Base-by-base conservation (phyloP, 1,284 basidiomycete genomes). In the Exobasidium rhododendri region DNA sequence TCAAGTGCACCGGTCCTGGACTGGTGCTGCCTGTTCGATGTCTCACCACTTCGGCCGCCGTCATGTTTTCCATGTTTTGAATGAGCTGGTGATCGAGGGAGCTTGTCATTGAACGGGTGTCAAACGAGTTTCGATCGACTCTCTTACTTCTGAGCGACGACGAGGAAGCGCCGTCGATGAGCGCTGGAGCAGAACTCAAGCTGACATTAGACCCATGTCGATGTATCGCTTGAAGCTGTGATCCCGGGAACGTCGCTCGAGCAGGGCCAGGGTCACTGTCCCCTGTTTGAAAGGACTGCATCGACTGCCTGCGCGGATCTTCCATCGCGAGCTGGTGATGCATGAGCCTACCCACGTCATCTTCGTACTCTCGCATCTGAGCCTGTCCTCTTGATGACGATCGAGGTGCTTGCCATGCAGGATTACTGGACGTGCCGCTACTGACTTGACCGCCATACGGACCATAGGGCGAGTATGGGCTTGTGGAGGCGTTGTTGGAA, bases 1-100 rank as follows among this genome's bases (percentile, higher is more conserved):
- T 59, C 11, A 71, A 35, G 44, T 74, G 67, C 2, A 61, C 58
- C 11, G 70, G 67, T 4, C 66, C 65, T 13, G 72, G 74, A 29
- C 71, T 71, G 11, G 66, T 67, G 32, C 66, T 73, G 52, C 74
- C 72, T 10, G 65, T 67, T 3, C 67, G 64, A 11, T 62, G 46
- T 17, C 72, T 57, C 24, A 4, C 17, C n/a, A 61, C 63, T 31
- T 74, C 70, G 43, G 69, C 73, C 5, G 70, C 72, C 11, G 72
- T 71, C 73, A 73, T 73, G 50, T 69, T 73, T 44, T 70, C 74
- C 71, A 75, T 70, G 50, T 75, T 71, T 60, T 69, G 65, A 53
- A 75, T 71, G 52, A 76, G 68, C 67, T 73, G 73, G 45, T 71
- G 65, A 44, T 76, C 74, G 1, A 76, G 58, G 24, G 74, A 76